These are phyloP conservation scores for Neurospora crassa DNA, from an alignment of 2,329 filamentous ascomycete species.

Conservation along the genomic window DNA sequence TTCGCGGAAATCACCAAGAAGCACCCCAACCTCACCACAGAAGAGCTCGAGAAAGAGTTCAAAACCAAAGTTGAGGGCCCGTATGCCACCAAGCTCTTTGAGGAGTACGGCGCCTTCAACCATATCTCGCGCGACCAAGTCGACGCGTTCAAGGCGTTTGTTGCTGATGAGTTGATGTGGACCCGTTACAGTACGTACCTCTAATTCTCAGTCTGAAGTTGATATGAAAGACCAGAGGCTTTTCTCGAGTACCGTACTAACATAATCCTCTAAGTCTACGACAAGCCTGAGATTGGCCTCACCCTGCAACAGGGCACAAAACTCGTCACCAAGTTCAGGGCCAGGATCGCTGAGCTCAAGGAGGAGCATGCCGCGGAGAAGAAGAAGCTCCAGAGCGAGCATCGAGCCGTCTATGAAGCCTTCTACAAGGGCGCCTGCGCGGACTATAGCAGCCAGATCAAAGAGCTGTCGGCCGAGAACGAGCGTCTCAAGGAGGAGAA, in stretches of 20 bases:
- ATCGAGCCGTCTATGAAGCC: not conserved
- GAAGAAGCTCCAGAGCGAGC: not conserved
- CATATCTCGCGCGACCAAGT: not conserved
- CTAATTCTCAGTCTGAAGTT: too few relatives aligned
- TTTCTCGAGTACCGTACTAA: not conserved
- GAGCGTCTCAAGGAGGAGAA: not conserved
- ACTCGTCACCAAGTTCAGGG: not conserved
- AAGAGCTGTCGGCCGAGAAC: not conserved
- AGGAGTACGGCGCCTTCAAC: not conserved
- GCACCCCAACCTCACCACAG: not conserved
- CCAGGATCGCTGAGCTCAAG: not conserved
- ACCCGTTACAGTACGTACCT: not conserved
- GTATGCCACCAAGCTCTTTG: not conserved
- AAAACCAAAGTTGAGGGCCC: not conserved
- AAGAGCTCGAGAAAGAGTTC: not conserved
- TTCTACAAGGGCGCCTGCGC: not conserved
- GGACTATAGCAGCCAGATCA: not conserved
- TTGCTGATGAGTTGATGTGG: not conserved
- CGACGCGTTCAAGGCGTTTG: not conserved
- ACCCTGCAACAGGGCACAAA: not conserved
- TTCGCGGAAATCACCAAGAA: not conserved
- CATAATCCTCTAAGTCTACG: not conserved
- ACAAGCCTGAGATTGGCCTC: not conserved
- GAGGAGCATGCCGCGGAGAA: not conserved
- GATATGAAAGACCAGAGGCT: not conserved